Base-by-base conservation (phyloP, 179 eudicot species). In the Corrigiola litoralis region DNA sequence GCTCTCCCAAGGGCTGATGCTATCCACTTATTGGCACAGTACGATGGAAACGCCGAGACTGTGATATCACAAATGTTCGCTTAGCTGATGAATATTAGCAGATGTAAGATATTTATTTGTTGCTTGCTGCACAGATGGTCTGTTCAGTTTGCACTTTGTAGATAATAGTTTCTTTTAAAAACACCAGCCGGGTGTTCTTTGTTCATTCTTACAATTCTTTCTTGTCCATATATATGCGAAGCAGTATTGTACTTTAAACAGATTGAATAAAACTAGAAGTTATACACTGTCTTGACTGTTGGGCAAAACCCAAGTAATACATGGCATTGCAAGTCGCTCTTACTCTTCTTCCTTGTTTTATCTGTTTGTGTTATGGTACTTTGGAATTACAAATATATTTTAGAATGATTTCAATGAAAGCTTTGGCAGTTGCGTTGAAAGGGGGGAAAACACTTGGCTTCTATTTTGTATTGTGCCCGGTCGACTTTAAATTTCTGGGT, bases 1-100 rank as follows among this genome's bases (percentile, higher is more conserved):
- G 98, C 96, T 36, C 75, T 92, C 55, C 90, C 92, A 0, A 79
- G 98, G 73, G 92, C 95, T 1, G 98, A 92, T 66, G 98, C 96
- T 45, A 92, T 92, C 46, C 92, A 85, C 62, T 84, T 90, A 47
- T 83, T 92, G 72, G 87, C 87, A 14, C 90, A 87, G 63, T 85
- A 87, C 73, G 76, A 83, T 50, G 92, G 98, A 48, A 85, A 88
- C 66, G 98, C 98, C 1, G 96, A 92, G 80, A 76, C 87, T 34
- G 95, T 83, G 24, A 92, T 90, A 62, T 96, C 86, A 75, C 89
- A 90, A 61, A 78, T 87, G 58, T 92, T 92, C 72, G 84, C 77
- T 4, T 87, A 89, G 80, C 44, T 20, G 69, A 45, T 33, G 58
- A 46, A 44, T 57, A 28, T 38, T 17, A 55, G 27, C n/a, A n/a